Percentiles rank a stretch among this genome's conserved stretches.
Evolutionary conservation across 495 filamentous ascomycete genomes (phyloP).

Genomic region (Hypomontagnella monticulosa): DNA sequence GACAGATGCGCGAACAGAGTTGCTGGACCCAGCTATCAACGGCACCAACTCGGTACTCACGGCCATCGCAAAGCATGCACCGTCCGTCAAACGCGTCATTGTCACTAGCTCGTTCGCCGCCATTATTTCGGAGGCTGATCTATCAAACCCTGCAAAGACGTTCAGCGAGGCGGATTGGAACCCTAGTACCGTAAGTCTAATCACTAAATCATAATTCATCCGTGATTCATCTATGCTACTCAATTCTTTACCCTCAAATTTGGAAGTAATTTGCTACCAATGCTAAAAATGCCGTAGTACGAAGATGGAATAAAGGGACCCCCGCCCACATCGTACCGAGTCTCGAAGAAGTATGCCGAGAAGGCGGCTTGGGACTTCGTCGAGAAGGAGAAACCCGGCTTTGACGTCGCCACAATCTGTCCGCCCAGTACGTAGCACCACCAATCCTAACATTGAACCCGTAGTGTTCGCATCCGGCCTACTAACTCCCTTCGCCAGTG

Average conservation of each 20-base stretch:
- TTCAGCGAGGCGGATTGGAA: constrained; percentile 87
- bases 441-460: neutral
- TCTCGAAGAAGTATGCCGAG: constrained; percentile 71
- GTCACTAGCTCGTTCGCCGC: constrained; percentile 89
- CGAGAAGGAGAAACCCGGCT: constrained; percentile 59
- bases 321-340: constrained; percentile 70
- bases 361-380: constrained; percentile 67
- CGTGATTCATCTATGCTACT: too few relatives aligned
- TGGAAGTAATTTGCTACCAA: too few relatives aligned
- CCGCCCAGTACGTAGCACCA: constrained; percentile 53
- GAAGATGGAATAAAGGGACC: constrained; percentile 67
- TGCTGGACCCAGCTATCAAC: constrained; percentile 84
- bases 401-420: constrained; percentile 72
- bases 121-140: constrained; percentile 63
- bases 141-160: constrained; percentile 56
- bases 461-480: neutral
- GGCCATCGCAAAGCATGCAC: constrained; percentile 77
- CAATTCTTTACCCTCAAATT: too few relatives aligned
- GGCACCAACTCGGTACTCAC: constrained; percentile 84
- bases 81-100: constrained; percentile 81
- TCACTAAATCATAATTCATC: too few relatives aligned
- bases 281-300: constrained; percentile 27
- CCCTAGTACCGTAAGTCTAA: constrained; percentile 66
- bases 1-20: constrained; percentile 77
- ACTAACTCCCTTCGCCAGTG: constrained; percentile 38